Evolutionary conservation across 768 basidiomycete genomes (phyloP), one percentile per base, ranked within the genome.

Genomic region (Neoboletus subvelutipes): DNA sequence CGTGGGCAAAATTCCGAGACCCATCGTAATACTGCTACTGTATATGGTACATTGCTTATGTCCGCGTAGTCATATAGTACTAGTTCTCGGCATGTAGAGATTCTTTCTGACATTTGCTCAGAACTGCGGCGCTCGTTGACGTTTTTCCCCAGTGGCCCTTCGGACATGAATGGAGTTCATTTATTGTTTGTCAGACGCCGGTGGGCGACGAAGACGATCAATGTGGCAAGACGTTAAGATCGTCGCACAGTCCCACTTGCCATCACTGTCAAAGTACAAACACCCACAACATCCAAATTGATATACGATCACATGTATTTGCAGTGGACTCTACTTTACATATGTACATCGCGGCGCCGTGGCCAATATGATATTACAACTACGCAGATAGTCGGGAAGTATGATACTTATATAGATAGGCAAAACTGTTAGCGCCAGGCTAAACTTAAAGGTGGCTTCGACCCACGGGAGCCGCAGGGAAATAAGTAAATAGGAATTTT

Each of bases 321-420:
- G 39, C 8, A 17, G 45, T 51, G 56, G 33, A 55, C 49, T 54
- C 36, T 49, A 50, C 56, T 36, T 52, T 58, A 43, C 57, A 40
- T 39, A 60, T 71, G 55, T 68, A 71, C 66, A 64, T 58, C 53
- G 5, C 11, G 49, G 43, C 45, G 48, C 52, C 34, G 43, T 31
- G 45, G 50, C 11, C 47, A 40, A 49, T 52, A 55, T 33, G 39
- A 58, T 41, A 43, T 33, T 46, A 40, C 48, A 26, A 20, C 37
- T 47, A 45, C 26, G 58, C 36, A 55, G 61, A 61, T 66, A 64
- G 48, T 57, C 5, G 41, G 55, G 17, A 45, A 54, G 58, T 68
- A 70, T 17, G 54, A 50, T 69, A 50, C 50, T 15, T 20, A 55
- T 45, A 65, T 67, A 71, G 59, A 64, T 64, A 71, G 39, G 39